Conservation (phyloP, 2,329 filamentous ascomycete genomes). For the Stachybotrys elegans region DNA sequence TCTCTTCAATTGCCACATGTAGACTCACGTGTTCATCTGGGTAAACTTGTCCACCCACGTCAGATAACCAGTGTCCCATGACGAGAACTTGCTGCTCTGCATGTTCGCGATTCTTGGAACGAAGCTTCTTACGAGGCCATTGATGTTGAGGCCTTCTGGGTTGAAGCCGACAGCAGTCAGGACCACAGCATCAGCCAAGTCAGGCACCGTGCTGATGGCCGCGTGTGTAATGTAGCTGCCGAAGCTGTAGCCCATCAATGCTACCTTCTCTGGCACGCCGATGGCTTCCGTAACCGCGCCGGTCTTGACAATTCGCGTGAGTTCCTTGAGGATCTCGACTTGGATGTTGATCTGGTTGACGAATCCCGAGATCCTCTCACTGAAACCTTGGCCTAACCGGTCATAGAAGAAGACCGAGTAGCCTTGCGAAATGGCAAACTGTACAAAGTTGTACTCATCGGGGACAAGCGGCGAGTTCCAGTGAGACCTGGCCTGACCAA, state of each 20-base stretch:
- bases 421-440: conserved; percentile 10
- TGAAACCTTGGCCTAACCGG: conserved; percentile 10
- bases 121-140: too few species aligned
- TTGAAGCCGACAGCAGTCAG: too few species aligned
- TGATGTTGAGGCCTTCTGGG: too few species aligned
- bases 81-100: too few species aligned
- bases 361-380: conserved; percentile 12
- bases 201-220: conserved; percentile 11
- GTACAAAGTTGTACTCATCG: conserved; percentile 12
- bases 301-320: conserved; percentile 9
- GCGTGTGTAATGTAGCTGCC: conserved; percentile 12
- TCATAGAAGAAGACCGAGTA: conserved; percentile 15
- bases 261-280: conserved; percentile 9
- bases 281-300: conserved; percentile 10
- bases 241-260: conserved; percentile 14
- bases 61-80: too few species aligned
- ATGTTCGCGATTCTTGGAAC: too few species aligned
- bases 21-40: too few species aligned
- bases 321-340: conserved; percentile 11
- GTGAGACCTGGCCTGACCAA: conserved; percentile 12
- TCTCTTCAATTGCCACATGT: too few species aligned
- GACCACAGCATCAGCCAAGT: conserved; percentile 12
- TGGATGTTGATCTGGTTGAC: conserved; percentile 12
- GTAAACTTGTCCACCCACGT: too few species aligned
- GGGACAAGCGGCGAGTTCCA: conserved; percentile 13